Base-by-base conservation (phyloP, 225 moss, liverwort and hornwort species). In the Physcomitrellopsis africana region DNA sequence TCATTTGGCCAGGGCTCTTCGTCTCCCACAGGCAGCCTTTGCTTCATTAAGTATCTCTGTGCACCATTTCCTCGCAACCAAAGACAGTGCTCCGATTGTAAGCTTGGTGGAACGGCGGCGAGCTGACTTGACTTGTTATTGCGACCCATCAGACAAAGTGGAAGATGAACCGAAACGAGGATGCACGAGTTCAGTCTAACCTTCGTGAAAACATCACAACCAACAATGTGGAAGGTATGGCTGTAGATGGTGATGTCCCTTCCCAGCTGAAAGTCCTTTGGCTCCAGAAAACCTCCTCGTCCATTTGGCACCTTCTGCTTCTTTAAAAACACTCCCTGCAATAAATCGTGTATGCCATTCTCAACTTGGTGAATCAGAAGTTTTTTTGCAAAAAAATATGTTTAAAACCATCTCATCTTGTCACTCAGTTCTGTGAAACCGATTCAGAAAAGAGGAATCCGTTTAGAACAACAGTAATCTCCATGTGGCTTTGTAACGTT, bases 191-290 rank as follows among this genome's bases (percentile, higher is more conserved):
- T 3, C 13, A 3, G 26, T 18, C 27, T 5, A 45, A 97, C 97
- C 89, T 90, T 91, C 44, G 97, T 97, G 66, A 97, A 97, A 0
- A 83, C 90, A 70, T 97, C 97, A 48, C 94, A 94, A 7, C 94
- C 90, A 17, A 87, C 73, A n/a, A 97, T 94, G 69, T 91, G 97
- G 59, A 88, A 97, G 5, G 86, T 86, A 55, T 93, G 97, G 11
- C 93, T 90, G 72, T 77, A 94, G 23, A 97, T 94, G 45, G 89
- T 79, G 70, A 97, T 85, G 49, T 97, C 97, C 60, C 69, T 78
- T 16, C 93, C 97, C 45, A 94, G 19, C 10, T 91, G 90, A 63
- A 97, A 94, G 65, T 97, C 89, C 18, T 81, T 16, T 0, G 92
- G 88, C 12, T 59, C 87, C 60, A 94, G 69, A 20, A 86, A 93